Percentiles rank a stretch among this genome's conserved stretches.
phyloP scores from a whole-genome alignment of 352 stramenopile genomes.

The Phytophthora uliginosa region DNA sequence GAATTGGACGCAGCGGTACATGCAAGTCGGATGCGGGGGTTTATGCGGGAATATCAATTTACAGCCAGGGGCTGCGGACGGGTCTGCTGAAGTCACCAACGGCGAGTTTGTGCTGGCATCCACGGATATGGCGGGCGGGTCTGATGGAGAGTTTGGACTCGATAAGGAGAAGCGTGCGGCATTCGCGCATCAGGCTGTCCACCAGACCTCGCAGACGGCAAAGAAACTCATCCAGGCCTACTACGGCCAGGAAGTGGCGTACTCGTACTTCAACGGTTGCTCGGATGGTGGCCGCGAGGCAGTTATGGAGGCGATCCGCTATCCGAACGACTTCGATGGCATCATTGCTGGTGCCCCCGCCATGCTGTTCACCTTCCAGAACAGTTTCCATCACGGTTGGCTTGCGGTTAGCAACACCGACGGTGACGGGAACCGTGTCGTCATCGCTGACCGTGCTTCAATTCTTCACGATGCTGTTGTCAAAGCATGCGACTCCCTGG shows the following conservation, averaged over 20 bases:
- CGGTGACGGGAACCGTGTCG: conserved; percentile 31
- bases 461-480: conserved; percentile 52
- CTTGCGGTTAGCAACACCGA: conserved; percentile 45
- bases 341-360: conserved; percentile 51
- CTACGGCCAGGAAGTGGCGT: conserved; percentile 46
- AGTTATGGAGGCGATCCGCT: conserved; percentile 52
- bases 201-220: conserved; percentile 43
- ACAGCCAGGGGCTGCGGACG: conserved; percentile 32
- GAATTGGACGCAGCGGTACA: conserved; percentile 58
- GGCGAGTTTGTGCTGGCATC: conserved; percentile 42
- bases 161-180: conserved; percentile 36
- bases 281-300: conserved; percentile 53
- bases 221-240: conserved; percentile 54
- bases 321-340: conserved; percentile 52
- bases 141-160: conserved; percentile 44
- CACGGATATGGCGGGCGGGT: conserved; percentile 46
- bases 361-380: conserved; percentile 56
- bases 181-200: conserved; percentile 53
- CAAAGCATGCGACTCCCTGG: conserved; percentile 41
- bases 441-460: conserved; percentile 38
- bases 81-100: conserved; percentile 32
- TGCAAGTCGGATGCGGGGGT: conserved; percentile 50
- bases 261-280: conserved; percentile 60
- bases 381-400: conserved; percentile 55
- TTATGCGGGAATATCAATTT: conserved; percentile 49